These are phyloP conservation scores for Dysphania ambrosioides DNA, from an alignment of 148 eudicot species.

Conservation along the genomic window DNA sequence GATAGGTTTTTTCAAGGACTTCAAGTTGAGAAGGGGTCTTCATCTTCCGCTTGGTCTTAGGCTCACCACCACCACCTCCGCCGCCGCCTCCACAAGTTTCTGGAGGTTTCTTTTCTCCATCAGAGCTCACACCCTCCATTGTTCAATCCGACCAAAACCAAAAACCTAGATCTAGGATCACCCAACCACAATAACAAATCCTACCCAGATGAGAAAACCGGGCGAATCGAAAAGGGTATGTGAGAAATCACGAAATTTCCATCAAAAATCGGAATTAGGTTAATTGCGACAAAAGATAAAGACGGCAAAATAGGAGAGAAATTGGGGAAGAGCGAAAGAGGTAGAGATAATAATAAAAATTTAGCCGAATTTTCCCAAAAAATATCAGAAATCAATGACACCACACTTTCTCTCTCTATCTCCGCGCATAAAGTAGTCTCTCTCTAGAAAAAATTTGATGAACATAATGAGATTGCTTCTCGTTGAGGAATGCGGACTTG, in stretches of 20 bases:
- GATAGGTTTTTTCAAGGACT: constrained; percentile 74
- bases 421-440: constrained; percentile 18
- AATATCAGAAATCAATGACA: background rate
- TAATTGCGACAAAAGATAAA: constrained; percentile 15
- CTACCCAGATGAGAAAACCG: constrained; percentile 28
- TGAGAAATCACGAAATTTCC: constrained; percentile 12
- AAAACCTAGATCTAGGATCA: constrained; percentile 34
- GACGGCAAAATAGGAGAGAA: background rate
- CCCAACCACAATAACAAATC: constrained; percentile 14
- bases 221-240: constrained; percentile 17
- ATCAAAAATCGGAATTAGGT: constrained; percentile 22
- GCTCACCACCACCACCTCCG: constrained; percentile 33
- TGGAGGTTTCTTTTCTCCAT: constrained; percentile 43
- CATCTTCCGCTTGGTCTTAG: constrained; percentile 76
- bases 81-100: constrained; percentile 41
- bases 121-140: constrained; percentile 53
- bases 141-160: constrained; percentile 11
- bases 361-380: background rate
- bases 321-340: background rate
- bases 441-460: constrained; percentile 15
- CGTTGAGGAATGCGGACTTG: too few relatives aligned
- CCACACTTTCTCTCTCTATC: constrained; percentile 13
- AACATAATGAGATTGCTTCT: constrained; percentile 26
- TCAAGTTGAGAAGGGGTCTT: constrained; percentile 82
- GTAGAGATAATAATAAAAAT: background rate